Conservation (phyloP, 345 rosid genomes). For the Populus davidiana region DNA sequence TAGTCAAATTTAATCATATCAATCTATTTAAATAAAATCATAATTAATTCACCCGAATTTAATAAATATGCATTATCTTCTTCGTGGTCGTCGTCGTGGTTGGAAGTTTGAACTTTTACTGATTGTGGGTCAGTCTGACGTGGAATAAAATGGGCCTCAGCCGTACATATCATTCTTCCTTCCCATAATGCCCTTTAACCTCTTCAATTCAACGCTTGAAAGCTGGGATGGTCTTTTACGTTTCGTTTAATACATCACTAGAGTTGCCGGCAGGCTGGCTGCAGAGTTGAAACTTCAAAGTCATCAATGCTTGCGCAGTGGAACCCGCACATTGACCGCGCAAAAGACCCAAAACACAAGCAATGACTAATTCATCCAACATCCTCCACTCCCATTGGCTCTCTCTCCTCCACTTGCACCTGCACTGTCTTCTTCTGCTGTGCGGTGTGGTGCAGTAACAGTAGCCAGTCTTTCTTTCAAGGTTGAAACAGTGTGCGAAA, state of each 20-base stretch:
- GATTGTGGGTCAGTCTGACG: neutral
- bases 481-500: neutral
- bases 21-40: no score
- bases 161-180: neutral
- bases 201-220: neutral
- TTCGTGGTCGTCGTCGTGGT: no score
- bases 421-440: neutral
- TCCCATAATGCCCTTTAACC: neutral
- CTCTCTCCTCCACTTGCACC: neutral
- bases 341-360: neutral
- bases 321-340: neutral
- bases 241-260: no score
- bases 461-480: neutral
- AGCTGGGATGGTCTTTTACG: no score
- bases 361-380: neutral
- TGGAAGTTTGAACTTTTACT: neutral
- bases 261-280: no score
- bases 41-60: no score
- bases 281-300: no score
- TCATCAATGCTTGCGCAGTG: no score
- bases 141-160: neutral
- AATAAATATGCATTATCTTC: no score
- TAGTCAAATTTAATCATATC: no score
- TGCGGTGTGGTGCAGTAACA: neutral
- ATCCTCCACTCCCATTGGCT: neutral